Base-by-base conservation (phyloP, 768 basidiomycete species). In the Serendipita sp. region DNA sequence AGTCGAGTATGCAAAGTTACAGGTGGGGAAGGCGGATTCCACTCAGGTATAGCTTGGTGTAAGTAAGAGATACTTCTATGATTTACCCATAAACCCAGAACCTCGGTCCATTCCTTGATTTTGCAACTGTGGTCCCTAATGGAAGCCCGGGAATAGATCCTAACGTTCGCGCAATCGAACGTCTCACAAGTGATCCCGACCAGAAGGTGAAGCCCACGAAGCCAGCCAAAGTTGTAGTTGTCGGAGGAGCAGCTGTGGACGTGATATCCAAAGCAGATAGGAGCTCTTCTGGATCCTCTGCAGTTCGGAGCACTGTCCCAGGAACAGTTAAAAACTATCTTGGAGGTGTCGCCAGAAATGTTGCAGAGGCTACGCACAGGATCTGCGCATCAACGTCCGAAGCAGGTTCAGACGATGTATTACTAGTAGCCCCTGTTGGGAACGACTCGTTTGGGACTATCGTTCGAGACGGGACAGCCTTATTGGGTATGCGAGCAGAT, bases 311-410 rank as follows among this genome's bases (percentile, higher is more conserved):
- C 92, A 98, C 94, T 0, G 80, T 80, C 10, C 92, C 92, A 0
- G 96, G 96, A 8, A 76, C 72, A 11, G 83, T 98, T 30, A 75
- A 78, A 15, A 66, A 94, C 45, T 80, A 86, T 0, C 76, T 89
- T 3, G 95, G 95, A 1, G 95, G 95, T 34, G 95, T 99, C 13
- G 93, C 83, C 0, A 85, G 94, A n/a, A 99, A 99, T 72, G 83
- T 99, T 47, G 89, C 94, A 2, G 93, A 97, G 73, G 90, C 92
- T 0, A 81, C 92, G 3, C 85, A 89, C 71, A 83, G 89, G 34
- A 73, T 86, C 3, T 71, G 85, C 66, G 70, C 75, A 47, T 4
- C 68, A 32, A 56, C 60, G 38, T 65, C 72, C 3, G 34, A 67
- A 11, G 74, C 78, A 3, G 35, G 37, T 37, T 28, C 24, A n/a